Evolutionary conservation across 257 asterid species (phyloP), one percentile per base, ranked within the genome.

Genomic region (Jasminum sambac): DNA sequence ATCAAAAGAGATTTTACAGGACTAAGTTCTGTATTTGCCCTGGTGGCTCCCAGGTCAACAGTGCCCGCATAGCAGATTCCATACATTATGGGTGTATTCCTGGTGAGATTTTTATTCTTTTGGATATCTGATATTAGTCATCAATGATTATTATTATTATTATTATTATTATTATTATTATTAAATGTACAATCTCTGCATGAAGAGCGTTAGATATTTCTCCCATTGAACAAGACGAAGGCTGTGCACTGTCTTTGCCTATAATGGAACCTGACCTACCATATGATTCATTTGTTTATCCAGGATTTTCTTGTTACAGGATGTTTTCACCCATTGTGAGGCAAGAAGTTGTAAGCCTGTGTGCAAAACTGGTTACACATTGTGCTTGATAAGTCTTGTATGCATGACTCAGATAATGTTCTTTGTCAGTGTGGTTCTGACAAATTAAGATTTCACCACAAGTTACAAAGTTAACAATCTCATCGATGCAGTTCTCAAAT

Each of bases 1-100:
- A 95, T 77, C 99, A 95, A 67, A 91, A 85, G 92, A 86, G 90
- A 67, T 95, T 95, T 81, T 95, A 95, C 83, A 83, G 82, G 76
- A 87, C 88, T 36, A 95, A 95, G 77, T 95, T 89, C 86, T 95
- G 99, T 84, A 87, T 95, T 73, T 95, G 99, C 83, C 99, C 99
- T 17, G 98, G 99, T 77, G 99, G 98, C 78, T 95, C 99, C 76
- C 99, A 95, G 84, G 99, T 95, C 81, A 95, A 95, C 76, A 95
- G 99, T 77, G 99, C 98, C 71, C 97, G 99, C 65, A 84, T 95
- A 77, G 79, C 99, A 72, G 99, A 95, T 82, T 91, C 99, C 38
- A 91, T 95, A 76, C 99, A 95, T 78, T 95, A 95, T 38, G 99
- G 98, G 76, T 95, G 99, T 78, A 65, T 89, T 75, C 99, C 99